These are phyloP conservation scores for Inonotus obliquus DNA, from an alignment of 1,284 basidiomycete genomes.

Conservation along the genomic window DNA sequence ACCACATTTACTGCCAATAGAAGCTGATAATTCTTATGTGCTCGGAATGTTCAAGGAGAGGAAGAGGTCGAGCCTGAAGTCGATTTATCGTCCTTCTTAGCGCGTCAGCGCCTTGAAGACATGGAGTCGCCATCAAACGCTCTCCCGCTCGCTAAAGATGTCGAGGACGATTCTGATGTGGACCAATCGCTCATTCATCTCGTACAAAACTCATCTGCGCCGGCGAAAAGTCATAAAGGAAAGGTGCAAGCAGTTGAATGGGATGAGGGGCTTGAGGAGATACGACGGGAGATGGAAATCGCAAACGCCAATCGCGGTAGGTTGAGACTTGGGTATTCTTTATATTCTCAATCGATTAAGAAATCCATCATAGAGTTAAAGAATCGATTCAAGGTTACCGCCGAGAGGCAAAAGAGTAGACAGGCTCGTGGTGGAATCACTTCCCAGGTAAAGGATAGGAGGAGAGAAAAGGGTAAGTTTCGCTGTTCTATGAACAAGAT, in stretches of 20 bases:
- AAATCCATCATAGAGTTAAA: slow-evolving; percentile 56
- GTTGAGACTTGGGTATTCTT: slow-evolving; percentile 16
- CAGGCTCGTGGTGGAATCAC: neutral
- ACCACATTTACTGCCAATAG: neutral
- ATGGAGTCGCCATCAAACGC: slow-evolving; percentile 28
- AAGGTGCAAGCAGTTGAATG: slow-evolving; percentile 59
- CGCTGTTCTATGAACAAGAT: neutral
- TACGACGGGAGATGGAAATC: slow-evolving; percentile 61
- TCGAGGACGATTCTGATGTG: slow-evolving; percentile 54
- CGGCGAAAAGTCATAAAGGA: slow-evolving; percentile 41
- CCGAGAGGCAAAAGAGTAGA: slow-evolving; percentile 36
- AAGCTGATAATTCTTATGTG: neutral
- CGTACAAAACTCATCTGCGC: slow-evolving; percentile 27
- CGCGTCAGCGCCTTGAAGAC: slow-evolving; percentile 51
- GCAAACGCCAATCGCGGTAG: slow-evolving; percentile 71
- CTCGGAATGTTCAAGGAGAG: slow-evolving; percentile 42
- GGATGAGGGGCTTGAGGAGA: slow-evolving; percentile 57
- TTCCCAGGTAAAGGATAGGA: neutral
- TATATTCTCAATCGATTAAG: neutral
- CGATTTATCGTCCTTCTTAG: slow-evolving; percentile 62
- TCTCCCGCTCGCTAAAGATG: slow-evolving; percentile 18
- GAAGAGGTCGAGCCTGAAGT: slow-evolving; percentile 66
- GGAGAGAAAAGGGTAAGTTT: slow-evolving; percentile 2
- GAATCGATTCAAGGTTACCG: slow-evolving; percentile 56
- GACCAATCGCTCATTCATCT: slow-evolving; percentile 55